phyloP scores from a whole-genome alignment of 2,329 filamentous ascomycete genomes.

The Ceratocystis cubensis region DNA sequence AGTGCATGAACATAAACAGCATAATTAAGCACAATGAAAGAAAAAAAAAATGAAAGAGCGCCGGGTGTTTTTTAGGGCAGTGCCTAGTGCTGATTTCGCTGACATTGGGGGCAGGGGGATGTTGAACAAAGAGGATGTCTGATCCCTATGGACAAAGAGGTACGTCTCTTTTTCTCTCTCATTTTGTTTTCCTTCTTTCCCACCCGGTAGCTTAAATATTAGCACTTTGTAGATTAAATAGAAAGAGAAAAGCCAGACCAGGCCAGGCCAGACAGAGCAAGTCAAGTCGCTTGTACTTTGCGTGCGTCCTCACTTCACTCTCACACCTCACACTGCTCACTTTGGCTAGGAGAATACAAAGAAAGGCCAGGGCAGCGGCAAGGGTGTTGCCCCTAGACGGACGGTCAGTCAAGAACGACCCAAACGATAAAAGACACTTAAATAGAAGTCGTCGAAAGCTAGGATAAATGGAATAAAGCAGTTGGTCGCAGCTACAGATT shows the following conservation, averaged over 20 bases:
- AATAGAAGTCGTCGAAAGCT: neutral
- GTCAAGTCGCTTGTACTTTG: too few relatives aligned
- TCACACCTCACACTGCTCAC: neutral
- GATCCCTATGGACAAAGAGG: neutral
- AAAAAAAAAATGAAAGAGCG: neutral
- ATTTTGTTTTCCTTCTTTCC: neutral
- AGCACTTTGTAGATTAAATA: neutral
- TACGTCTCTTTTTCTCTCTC: neutral
- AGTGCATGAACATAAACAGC: neutral
- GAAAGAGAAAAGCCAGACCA: too few relatives aligned
- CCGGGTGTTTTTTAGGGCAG: neutral
- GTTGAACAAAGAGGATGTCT: conserved; percentile 1
- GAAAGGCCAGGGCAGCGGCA: neutral
- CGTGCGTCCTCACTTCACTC: too few relatives aligned
- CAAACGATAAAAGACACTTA: neutral
- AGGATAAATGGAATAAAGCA: neutral
- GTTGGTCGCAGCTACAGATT: neutral
- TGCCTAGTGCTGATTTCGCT: too few relatives aligned
- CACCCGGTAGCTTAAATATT: neutral
- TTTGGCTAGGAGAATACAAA: neutral
- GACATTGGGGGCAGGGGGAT: neutral
- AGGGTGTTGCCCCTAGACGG: neutral
- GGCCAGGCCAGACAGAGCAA: too few relatives aligned
- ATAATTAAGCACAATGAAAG: neutral
- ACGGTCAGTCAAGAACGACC: neutral